Percentiles rank a stretch among this genome's conserved stretches.
Conservation (phyloP, 441 rosid species). For the Pelargonium exstipulatum region DNA sequence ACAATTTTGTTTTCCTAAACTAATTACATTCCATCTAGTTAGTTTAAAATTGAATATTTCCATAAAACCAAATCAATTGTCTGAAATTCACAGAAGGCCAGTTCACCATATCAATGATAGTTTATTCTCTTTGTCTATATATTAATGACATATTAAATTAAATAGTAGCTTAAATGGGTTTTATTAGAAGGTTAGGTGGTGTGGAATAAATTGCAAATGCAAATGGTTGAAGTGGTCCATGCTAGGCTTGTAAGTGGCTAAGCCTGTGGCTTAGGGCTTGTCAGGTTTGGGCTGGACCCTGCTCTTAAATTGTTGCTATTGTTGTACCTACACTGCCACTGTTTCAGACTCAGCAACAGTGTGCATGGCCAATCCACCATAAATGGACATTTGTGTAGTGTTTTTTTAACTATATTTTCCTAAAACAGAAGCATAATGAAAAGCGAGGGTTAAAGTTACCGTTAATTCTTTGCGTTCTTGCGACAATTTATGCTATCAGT, state of each 20-base stretch:
- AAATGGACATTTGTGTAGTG: not conserved
- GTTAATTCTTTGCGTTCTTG: too few relatives aligned
- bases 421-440: not conserved
- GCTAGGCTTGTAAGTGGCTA: not conserved
- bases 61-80: too few relatives aligned
- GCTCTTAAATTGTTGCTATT: not conserved
- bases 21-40: too few relatives aligned
- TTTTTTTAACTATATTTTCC: not conserved
- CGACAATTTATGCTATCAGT: too few relatives aligned
- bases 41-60: too few relatives aligned
- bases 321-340: too few relatives aligned
- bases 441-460: not conserved
- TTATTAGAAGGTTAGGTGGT: not conserved
- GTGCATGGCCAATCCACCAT: slow-evolving; percentile 4
- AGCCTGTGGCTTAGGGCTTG: too few relatives aligned
- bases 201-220: not conserved
- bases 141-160: too few relatives aligned
- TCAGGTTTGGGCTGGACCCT: slow-evolving; percentile 1
- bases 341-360: not conserved
- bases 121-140: too few relatives aligned
- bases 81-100: too few relatives aligned
- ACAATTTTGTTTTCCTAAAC: too few relatives aligned
- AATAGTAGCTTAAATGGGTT: not conserved
- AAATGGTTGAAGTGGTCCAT: not conserved
- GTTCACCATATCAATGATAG: too few relatives aligned